Conservation (phyloP, 2,329 filamentous ascomycete genomes). For the Sclerotinia subarctica region DNA sequence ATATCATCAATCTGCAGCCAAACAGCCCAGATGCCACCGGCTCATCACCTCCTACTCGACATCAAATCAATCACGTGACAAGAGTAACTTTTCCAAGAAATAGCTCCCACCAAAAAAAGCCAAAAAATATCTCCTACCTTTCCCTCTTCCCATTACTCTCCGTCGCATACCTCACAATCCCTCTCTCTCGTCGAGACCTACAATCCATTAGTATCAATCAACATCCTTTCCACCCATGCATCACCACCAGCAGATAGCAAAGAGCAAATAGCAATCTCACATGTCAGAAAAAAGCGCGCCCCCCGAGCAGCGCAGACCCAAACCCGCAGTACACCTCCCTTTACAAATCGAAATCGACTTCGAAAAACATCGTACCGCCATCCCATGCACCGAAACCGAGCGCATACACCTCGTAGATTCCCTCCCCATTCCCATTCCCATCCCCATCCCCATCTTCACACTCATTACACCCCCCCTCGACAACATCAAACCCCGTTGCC, state of each 20-base stretch:
- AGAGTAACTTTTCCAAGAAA: neutral
- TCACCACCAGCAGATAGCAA: neutral
- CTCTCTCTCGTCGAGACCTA: neutral
- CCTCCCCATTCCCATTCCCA: neutral
- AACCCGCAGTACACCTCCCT: neutral
- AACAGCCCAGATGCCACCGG: neutral
- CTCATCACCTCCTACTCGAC: neutral
- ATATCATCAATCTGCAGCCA: neutral
- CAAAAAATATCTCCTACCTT: neutral
- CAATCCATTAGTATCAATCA: neutral
- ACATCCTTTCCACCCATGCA: neutral
- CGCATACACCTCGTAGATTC: neutral
- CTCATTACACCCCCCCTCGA: neutral
- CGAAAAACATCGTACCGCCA: neutral
- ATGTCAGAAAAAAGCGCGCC: neutral
- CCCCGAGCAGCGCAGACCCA: neutral
- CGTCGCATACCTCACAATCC: neutral
- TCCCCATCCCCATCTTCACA: no score
- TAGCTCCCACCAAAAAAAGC: neutral
- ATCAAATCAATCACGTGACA: neutral
- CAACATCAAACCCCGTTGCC: neutral
- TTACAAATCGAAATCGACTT: neutral
- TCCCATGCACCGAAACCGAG: neutral
- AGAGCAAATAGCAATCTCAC: neutral
- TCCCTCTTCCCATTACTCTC: neutral